phyloP scores from a whole-genome alignment of 1,139 yeast genomes.

The Geotrichum histeridarum region DNA sequence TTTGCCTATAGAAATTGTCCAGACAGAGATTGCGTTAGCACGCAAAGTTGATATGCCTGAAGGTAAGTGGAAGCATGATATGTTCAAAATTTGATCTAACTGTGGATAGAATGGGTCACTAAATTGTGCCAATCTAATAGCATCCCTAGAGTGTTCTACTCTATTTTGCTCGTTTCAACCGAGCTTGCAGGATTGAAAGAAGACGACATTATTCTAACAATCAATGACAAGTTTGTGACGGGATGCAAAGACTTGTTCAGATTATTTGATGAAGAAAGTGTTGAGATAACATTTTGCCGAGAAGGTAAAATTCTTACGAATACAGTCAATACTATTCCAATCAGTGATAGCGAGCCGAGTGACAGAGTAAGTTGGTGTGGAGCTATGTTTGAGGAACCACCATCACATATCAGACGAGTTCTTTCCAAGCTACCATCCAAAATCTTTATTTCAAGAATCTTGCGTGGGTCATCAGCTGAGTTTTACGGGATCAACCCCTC shows the following conservation, averaged over 20 bases:
- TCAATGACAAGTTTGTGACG: slow-evolving; percentile 59
- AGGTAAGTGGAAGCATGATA: neutral
- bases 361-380: neutral
- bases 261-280: slow-evolving; percentile 50
- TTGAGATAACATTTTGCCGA: slow-evolving; percentile 70
- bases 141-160: slow-evolving; percentile 58
- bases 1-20: slow-evolving; percentile 71
- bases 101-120: slow-evolving; percentile 54
- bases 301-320: slow-evolving; percentile 70
- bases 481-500: slow-evolving; percentile 44
- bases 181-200: slow-evolving; percentile 46
- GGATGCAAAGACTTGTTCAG: slow-evolving; percentile 51
- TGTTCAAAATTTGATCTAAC: neutral
- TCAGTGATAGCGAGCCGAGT: slow-evolving; percentile 38
- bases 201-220: slow-evolving; percentile 72
- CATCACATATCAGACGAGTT: neutral
- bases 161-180: slow-evolving; percentile 66
- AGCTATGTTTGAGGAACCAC: neutral
- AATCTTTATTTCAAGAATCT: neutral
- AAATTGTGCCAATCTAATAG: slow-evolving; percentile 64
- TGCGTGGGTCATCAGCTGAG: neutral
- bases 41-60: slow-evolving; percentile 82
- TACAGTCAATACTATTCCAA: slow-evolving; percentile 86
- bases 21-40: slow-evolving; percentile 68
- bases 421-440: neutral